Base-by-base conservation (phyloP, 176 grass and related monocot genomes). In the Elaeis guineensis region DNA sequence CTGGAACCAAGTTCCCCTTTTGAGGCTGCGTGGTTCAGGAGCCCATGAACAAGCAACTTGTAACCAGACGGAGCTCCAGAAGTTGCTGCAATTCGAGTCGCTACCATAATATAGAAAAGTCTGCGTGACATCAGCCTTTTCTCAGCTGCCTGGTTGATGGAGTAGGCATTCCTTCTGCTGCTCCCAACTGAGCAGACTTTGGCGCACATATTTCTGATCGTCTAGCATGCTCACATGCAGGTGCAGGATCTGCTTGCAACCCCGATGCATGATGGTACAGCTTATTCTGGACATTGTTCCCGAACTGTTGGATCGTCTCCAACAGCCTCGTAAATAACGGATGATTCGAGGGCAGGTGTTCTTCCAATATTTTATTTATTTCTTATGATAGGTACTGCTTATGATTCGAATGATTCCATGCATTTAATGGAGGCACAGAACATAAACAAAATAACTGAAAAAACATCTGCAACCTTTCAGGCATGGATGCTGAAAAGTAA, bases 271-370 rank as follows among this genome's bases (percentile, higher is more conserved):
- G 65, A 58, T 67, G 87, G 87, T 28, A 53, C 52, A 58, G 59
- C 71, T 53, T 59, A 66, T 49, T 83, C 62, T 78, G 87, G 93
- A 24, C 93, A 98, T 76, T 98, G 92, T 63, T 79, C 75, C 15
- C 89, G 81, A 39, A 25, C 65, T 22, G 66, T 92, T 35, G 87
- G 81, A 71, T 85, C 93, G 69, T 92, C 93, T 57, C 74, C 76
- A 22, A 73, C 19, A 24, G 70, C 58, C 28, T 98, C 87, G 87
- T 61, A 98, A 64, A 63, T 63, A 29, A 79, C 92, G 72, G 81
- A 98, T 64, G 93, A 98, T 25, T 83, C 84, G 0, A 49, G 19
- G 62, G 92, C 78, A 85, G 55, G 82, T 75, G n/a, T 25, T 6
- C 6, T 30, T 30, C 28, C 28, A 30, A 6, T 6, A 30, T 6